Percentiles rank a stretch among this genome's conserved stretches.
Conservation (phyloP, 1,139 yeast species). For the Saccharomycopsis hybrid region DNA sequence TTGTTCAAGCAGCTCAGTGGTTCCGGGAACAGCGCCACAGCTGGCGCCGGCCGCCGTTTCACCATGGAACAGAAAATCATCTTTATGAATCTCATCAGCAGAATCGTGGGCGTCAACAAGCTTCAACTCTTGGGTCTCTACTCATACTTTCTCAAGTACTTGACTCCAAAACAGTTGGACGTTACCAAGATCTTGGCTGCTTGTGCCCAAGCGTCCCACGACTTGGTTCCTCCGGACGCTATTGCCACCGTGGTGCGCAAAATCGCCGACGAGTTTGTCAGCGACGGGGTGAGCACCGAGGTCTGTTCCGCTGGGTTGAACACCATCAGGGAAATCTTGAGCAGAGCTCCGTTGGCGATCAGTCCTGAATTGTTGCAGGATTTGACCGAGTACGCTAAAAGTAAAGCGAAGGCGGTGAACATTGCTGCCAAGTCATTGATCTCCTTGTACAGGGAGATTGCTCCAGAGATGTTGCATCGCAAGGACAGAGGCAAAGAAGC, state of each 20-base stretch:
- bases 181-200: constrained; percentile 98
- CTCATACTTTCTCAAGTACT: constrained; percentile 77
- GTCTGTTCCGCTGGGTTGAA: constrained; percentile 97
- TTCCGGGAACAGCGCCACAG: constrained; percentile 57
- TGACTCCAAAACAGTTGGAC: constrained; percentile 89
- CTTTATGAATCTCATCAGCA: constrained; percentile 80
- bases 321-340: constrained; percentile 84
- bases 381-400: constrained; percentile 81
- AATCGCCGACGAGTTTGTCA: constrained; percentile 94
- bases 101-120: constrained; percentile 92
- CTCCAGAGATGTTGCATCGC: constrained; percentile 87
- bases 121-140: constrained; percentile 83
- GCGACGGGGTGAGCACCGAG: constrained; percentile 97
- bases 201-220: constrained; percentile 93
- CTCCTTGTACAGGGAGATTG: constrained; percentile 81
- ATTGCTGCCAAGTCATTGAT: constrained; percentile 93
- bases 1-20: constrained; percentile 68
- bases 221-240: constrained; percentile 92
- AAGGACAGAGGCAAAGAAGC: constrained; percentile 94
- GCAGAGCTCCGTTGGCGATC: constrained; percentile 92
- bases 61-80: constrained; percentile 84
- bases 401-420: constrained; percentile 87
- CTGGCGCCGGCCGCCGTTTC: constrained; percentile 59
- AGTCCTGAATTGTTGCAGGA: constrained; percentile 84
- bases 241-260: constrained; percentile 75